Evolutionary conservation across 108 stramenopile species (phyloP).

Genomic region (Asterionellopsis glacialis): DNA sequence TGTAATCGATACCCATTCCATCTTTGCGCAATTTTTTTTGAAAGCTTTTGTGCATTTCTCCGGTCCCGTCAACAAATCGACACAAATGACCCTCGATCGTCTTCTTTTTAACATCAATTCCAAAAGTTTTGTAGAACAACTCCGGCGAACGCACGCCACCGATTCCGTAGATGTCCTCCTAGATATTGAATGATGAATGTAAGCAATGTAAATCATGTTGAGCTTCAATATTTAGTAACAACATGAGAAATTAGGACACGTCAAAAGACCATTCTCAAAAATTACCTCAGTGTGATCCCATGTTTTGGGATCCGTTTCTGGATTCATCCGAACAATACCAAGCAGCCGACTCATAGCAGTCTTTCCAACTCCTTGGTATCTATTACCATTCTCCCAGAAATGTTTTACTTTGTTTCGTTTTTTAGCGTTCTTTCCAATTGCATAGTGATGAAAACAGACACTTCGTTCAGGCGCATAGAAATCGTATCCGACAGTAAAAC

Average conservation of each 20-base stretch:
- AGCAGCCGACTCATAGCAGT: slow-evolving; percentile 75
- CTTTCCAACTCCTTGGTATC: slow-evolving; percentile 53
- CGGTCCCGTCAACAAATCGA: slow-evolving; percentile 52
- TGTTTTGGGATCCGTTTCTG: slow-evolving; percentile 37
- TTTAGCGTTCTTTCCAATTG: slow-evolving; percentile 56
- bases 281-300: slow-evolving; percentile 60
- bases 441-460: slow-evolving; percentile 90
- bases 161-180: slow-evolving; percentile 75
- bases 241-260: no score
- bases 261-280: background rate
- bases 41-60: slow-evolving; percentile 69
- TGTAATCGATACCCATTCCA: slow-evolving; percentile 88
- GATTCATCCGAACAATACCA: slow-evolving; percentile 90
- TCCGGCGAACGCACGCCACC: slow-evolving; percentile 79
- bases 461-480: slow-evolving; percentile 81
- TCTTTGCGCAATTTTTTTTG: slow-evolving; percentile 45
- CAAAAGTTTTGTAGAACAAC: slow-evolving; percentile 74
- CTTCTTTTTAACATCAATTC: slow-evolving; percentile 74
- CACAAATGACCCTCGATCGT: slow-evolving; percentile 66
- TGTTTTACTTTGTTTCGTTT: slow-evolving; percentile 66
- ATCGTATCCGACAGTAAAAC: slow-evolving; percentile 87
- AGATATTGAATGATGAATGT: background rate
- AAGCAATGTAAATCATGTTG: no score
- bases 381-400: slow-evolving; percentile 68
- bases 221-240: no score